Percentiles rank a stretch among this genome's conserved stretches.
These are phyloP conservation scores for Solanum phureja DNA, from an alignment of 257 asterid species.

Conservation along the genomic window DNA sequence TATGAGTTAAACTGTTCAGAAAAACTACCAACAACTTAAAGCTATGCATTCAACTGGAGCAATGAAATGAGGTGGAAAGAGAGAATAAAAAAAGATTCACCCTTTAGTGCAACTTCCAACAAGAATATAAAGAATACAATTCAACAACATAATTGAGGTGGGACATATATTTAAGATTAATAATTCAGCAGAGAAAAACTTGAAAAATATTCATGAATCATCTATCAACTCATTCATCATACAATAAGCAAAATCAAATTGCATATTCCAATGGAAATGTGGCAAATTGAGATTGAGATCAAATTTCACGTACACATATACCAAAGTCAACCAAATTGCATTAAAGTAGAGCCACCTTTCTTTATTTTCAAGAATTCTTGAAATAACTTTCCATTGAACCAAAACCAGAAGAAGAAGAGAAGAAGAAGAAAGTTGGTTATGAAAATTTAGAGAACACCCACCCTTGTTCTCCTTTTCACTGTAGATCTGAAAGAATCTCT, in stretches of 20 bases:
- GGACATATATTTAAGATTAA: background rate
- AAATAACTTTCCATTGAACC: background rate
- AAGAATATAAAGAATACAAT: background rate
- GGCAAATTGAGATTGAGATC: background rate
- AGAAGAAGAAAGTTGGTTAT: background rate
- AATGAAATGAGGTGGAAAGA: background rate
- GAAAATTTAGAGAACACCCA: background rate
- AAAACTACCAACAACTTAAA: background rate
- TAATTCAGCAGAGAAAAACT: background rate
- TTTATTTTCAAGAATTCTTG: background rate
- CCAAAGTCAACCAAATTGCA: background rate
- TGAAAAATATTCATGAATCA: background rate
- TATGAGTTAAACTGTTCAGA: background rate
- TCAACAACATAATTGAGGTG: background rate
- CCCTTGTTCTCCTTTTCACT: slow-evolving; percentile 6
- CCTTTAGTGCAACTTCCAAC: background rate
- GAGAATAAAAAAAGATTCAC: background rate
- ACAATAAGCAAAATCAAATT: background rate
- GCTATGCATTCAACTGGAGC: background rate
- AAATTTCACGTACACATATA: background rate
- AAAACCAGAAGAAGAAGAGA: background rate
- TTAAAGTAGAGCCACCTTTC: slow-evolving; percentile 3
- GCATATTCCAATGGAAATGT: background rate
- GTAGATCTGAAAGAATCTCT: slow-evolving; percentile 49
- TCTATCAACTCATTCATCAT: background rate